Conservation (phyloP, 495 filamentous ascomycete species). For the Podospora conica region DNA sequence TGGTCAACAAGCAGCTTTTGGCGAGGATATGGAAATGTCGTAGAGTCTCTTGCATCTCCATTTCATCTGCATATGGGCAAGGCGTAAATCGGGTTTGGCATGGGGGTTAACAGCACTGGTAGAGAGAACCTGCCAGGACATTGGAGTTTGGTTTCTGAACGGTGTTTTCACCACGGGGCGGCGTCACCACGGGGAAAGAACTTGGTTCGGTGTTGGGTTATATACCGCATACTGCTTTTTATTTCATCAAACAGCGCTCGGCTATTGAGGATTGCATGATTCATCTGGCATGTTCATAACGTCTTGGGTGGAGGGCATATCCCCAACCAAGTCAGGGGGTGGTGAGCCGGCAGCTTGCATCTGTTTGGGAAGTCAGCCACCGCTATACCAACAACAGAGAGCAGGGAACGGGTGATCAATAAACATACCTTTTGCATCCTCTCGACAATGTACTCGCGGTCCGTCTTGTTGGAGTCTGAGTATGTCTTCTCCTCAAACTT, state of each 20-base stretch:
- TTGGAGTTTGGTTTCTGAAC: background rate
- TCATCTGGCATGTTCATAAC: conserved; percentile 63
- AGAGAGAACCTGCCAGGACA: background rate
- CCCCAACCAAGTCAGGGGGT: conserved; percentile 81
- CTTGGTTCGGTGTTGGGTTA: background rate
- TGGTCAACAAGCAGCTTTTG: background rate
- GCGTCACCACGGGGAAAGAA: background rate
- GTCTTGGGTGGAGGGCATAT: conserved; percentile 74
- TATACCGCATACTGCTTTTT: background rate
- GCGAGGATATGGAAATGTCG: conserved; percentile 30
- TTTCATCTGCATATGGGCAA: background rate
- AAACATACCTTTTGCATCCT: conserved; percentile 86
- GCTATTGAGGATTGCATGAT: conserved; percentile 65
- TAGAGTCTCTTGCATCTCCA: background rate
- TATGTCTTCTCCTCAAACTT: conserved; percentile 80
- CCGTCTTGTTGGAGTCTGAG: conserved; percentile 69
- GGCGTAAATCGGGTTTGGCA: background rate
- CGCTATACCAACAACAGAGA: background rate
- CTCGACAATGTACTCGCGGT: conserved; percentile 90
- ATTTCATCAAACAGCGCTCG: background rate
- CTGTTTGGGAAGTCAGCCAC: conserved; percentile 32
- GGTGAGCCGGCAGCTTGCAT: conserved; percentile 95
- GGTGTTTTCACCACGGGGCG: background rate
- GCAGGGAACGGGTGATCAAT: background rate
- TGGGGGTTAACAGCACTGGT: background rate